These are phyloP conservation scores for Epichloe gansuensis DNA, from an alignment of 2,329 filamentous ascomycete species.

Conservation along the genomic window DNA sequence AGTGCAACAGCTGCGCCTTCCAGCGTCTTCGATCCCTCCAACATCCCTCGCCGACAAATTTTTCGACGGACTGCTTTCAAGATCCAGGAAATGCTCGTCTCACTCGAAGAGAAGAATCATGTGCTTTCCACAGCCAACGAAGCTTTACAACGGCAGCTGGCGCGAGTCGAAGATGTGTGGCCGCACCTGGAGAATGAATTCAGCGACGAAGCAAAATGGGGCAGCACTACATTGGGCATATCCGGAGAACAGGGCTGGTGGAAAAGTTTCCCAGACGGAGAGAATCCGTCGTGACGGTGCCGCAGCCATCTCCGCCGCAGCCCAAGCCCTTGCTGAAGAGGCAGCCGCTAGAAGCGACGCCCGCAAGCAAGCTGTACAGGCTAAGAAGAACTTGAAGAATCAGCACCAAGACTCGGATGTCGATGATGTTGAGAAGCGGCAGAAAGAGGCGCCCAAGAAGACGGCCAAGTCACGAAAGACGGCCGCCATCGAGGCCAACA, in stretches of 20 bases:
- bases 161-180: slow-evolving; percentile 77
- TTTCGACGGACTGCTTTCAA: slow-evolving; percentile 69
- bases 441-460: slow-evolving; percentile 49
- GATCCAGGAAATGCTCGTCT: slow-evolving; percentile 75
- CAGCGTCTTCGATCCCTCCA: slow-evolving; percentile 40
- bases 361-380: slow-evolving; percentile 68
- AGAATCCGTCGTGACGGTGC: slow-evolving; percentile 68
- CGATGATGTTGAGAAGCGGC: slow-evolving; percentile 51
- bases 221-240: slow-evolving; percentile 93
- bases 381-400: slow-evolving; percentile 58
- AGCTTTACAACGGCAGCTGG: slow-evolving; percentile 72
- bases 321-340: slow-evolving; percentile 68
- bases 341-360: slow-evolving; percentile 74
- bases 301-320: slow-evolving; percentile 63
- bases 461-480: slow-evolving; percentile 52
- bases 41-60: slow-evolving; percentile 56
- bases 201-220: slow-evolving; percentile 86
- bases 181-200: slow-evolving; percentile 80
- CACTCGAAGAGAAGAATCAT: slow-evolving; percentile 94
- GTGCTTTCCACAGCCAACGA: slow-evolving; percentile 89
- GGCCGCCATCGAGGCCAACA: slow-evolving; percentile 38
- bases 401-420: slow-evolving; percentile 67
- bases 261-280: slow-evolving; percentile 54
- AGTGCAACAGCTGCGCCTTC: slow-evolving; percentile 24
- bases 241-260: slow-evolving; percentile 61